Evolutionary conservation across 2,329 filamentous ascomycete genomes (phyloP), one percentile per base, ranked within the genome.

Genomic region (Fusarium xyrophilum): DNA sequence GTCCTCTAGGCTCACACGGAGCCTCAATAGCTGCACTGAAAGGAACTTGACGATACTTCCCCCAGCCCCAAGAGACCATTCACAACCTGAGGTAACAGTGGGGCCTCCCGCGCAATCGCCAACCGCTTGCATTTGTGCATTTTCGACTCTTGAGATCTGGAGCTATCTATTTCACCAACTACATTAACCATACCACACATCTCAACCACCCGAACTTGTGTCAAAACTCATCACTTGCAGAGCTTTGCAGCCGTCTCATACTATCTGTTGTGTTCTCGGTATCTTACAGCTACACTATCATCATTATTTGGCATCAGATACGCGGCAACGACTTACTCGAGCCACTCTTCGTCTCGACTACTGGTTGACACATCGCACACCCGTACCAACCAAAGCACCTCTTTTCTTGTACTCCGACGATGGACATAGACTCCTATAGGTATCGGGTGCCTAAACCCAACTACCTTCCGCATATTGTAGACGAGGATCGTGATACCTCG

Each of bases 391-490:
- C 30, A 47, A 50, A 28, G 40, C 25, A 44, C 52, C 38, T 35
- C 27, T 38, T 54, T 33, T 67, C 44, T 47, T 46, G 40, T 62
- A 19, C 47, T 58, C 28, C 65, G 56, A 63, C 33, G 65, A 76
- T 78, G 76, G 72, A 84, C 68, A 78, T 79, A 72, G 78, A 84
- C 72, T 76, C 81, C 38, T 88, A 87, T 78, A 80, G 80, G 64
- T 84, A 83, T 67, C 82, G 83, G 73, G 81, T 84, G 11, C 86
- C 86, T 36, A 87, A 84, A 74, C 85, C 86, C 38, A 88, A 88
- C 75, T 88, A 88, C 69, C 79, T 89, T 14, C 86, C 86, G 44
- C 85, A 88, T 74, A 83, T 82, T 64, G 73, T 81, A 33, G 82
- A 85, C 58, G 78, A 80, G 54, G 85, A 88, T 70, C 79, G 81